Evolutionary conservation across 2,329 filamentous ascomycete species (phyloP), one percentile per base, ranked within the genome.

Genomic region (Beauveria asiatica): DNA sequence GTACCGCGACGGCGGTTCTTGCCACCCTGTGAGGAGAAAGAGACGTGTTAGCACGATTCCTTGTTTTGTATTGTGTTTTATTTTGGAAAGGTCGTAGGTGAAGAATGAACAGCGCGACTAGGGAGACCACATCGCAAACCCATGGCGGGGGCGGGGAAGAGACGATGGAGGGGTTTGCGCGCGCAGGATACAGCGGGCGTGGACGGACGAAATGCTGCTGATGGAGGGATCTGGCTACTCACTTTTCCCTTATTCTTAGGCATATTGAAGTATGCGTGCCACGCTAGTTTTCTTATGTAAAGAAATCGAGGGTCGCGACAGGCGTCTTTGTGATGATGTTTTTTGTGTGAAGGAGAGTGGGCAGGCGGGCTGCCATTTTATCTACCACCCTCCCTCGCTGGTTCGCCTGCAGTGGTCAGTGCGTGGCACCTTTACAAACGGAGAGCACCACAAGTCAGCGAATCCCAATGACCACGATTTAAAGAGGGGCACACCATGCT

Each of bases 241-340:
- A 96, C 92, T 81, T 96, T 97, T 92, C 92, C 92, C 87, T 97
- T 97, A 78, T 97, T 97, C 90, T 97, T 97, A 73, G 92, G 92
- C 92, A 97, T 97, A 64, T 78, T 86, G 72, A 62, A 64, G 54
- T 62, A 39, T 54, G 52, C 59, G 46, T 44, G 50, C 33, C 37
- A 52, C 37, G 41, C 57, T 42, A 27, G 25, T 30, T 30, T 45
- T 39, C 39, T 19, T 56, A 6, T 45, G 51, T 51, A 2, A 33
- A 58, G 30, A 49, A 42, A 44, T 45, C 33, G 25, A 51, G 46
- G 56, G 46, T 58, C 37, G 56, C 37, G 44, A 44, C 48, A 51
- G n/a, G 46, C 46, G 55, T 62, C 23, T 57, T 53, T 57, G 55
- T 58, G 60, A 61, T 59, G 46, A 59, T 62, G 57, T 55, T 60